Evolutionary conservation across 2,329 filamentous ascomycete species (phyloP).

Genomic region (Fonsecaea multimorphosa): DNA sequence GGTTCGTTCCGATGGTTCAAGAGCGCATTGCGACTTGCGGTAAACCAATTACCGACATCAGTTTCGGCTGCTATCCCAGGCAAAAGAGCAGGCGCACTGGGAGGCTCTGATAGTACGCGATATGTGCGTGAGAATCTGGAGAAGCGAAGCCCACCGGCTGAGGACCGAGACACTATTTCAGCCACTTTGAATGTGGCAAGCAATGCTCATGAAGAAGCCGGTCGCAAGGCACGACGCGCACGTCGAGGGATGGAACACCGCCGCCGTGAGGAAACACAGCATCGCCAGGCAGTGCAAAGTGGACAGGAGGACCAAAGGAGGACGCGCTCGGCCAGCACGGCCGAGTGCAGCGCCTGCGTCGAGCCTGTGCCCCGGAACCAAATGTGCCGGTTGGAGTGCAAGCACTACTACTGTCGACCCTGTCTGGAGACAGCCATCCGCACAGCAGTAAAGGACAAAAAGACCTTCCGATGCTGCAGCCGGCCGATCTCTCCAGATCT

Average conservation of each 20-base stretch:
- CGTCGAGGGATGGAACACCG: background rate
- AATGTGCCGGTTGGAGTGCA: background rate
- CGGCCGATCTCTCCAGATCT: background rate
- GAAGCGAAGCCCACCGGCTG: background rate
- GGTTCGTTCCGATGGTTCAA: background rate
- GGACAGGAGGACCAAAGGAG: background rate
- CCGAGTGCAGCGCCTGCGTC: background rate
- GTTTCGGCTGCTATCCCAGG: no score
- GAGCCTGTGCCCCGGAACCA: background rate
- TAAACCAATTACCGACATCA: background rate
- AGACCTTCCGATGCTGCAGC: background rate
- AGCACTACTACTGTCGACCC: conserved; percentile 2
- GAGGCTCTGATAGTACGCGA: background rate
- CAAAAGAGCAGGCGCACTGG: no score
- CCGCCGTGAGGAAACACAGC: background rate
- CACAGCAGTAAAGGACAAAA: background rate
- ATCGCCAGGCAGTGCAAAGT: background rate
- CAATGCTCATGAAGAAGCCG: background rate
- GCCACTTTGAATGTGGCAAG: background rate
- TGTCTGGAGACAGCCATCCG: background rate
- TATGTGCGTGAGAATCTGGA: background rate
- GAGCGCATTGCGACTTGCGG: background rate
- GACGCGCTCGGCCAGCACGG: background rate
- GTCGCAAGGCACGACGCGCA: background rate
- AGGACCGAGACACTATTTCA: background rate